phyloP scores from a whole-genome alignment of 768 basidiomycete genomes.

The Lentinula sp. region DNA sequence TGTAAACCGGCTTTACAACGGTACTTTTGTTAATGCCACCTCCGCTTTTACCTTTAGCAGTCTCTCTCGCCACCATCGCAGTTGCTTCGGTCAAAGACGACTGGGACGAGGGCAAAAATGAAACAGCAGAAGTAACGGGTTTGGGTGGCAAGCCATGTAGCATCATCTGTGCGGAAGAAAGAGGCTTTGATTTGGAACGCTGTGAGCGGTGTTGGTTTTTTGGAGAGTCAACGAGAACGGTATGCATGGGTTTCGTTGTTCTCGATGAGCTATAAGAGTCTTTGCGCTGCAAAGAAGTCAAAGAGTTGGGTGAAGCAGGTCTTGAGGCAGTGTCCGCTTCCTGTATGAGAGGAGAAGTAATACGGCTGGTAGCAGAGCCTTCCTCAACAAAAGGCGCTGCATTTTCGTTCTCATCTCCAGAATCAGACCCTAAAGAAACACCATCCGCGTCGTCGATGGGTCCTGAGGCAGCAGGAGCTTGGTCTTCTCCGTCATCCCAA shows the following conservation, averaged over 20 bases:
- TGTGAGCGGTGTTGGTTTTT: not conserved
- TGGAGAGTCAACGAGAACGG: not conserved
- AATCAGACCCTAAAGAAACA: slow-evolving; percentile 38
- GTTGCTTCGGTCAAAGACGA: slow-evolving; percentile 34
- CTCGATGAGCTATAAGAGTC: not conserved
- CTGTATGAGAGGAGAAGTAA: slow-evolving; percentile 6
- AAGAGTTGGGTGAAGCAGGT: not conserved
- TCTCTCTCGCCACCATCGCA: slow-evolving; percentile 28
- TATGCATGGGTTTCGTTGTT: slow-evolving; percentile 6
- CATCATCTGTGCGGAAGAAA: slow-evolving; percentile 19
- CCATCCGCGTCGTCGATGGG: slow-evolving; percentile 39
- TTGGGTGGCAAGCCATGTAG: slow-evolving; percentile 39
- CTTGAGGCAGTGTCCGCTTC: not conserved
- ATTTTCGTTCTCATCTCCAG: slow-evolving; percentile 44
- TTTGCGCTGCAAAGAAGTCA: not conserved
- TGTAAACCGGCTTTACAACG: slow-evolving; percentile 14
- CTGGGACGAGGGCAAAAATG: slow-evolving; percentile 31
- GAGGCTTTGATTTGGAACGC: slow-evolving; percentile 17
- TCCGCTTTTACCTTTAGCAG: slow-evolving; percentile 9
- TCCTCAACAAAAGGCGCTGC: slow-evolving; percentile 27
- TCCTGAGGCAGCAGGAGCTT: slow-evolving; percentile 10
- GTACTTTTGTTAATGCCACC: slow-evolving; percentile 28
- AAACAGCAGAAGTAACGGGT: slow-evolving; percentile 28
- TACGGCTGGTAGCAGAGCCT: slow-evolving; percentile 13
- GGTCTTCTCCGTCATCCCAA: slow-evolving; percentile 43